Percentiles rank a stretch among this genome's conserved stretches.
phyloP scores from a whole-genome alignment of 2,329 filamentous ascomycete genomes.

The Geoglossum cookeanum region DNA sequence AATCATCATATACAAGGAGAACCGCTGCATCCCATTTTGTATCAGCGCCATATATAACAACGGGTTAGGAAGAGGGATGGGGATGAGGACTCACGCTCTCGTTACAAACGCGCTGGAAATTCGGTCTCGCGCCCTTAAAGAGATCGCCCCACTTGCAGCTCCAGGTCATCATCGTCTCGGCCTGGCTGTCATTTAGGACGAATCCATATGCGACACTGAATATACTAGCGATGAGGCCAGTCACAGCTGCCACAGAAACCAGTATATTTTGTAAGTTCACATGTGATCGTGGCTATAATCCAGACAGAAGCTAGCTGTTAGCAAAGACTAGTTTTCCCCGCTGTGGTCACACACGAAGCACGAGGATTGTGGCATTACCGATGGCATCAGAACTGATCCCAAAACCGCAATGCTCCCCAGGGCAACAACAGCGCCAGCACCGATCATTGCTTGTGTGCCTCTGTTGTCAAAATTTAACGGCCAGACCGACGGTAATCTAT shows the following conservation, averaged over 20 bases:
- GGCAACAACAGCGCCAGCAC: background rate
- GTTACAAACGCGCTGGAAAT: background rate
- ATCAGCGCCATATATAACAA: background rate
- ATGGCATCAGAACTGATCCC: background rate
- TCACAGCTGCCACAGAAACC: background rate
- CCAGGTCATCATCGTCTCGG: background rate
- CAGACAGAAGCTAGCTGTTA: background rate
- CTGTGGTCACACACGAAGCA: background rate
- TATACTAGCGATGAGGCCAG: background rate
- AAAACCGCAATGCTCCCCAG: background rate
- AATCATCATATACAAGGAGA: slow-evolving; percentile 1
- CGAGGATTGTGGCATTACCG: background rate
- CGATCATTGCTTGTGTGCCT: background rate
- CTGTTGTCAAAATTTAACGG: background rate
- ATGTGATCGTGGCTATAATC: background rate
- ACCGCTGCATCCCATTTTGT: background rate
- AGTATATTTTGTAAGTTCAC: background rate
- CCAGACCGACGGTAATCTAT: background rate
- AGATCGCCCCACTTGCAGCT: background rate
- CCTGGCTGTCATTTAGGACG: background rate
- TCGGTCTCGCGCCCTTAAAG: background rate
- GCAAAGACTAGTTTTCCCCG: background rate
- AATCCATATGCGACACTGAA: background rate
- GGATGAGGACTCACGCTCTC: background rate
- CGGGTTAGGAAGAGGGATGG: background rate